phyloP scores from a whole-genome alignment of 2,329 filamentous ascomycete genomes.

The Aspergillus calidoustus region DNA sequence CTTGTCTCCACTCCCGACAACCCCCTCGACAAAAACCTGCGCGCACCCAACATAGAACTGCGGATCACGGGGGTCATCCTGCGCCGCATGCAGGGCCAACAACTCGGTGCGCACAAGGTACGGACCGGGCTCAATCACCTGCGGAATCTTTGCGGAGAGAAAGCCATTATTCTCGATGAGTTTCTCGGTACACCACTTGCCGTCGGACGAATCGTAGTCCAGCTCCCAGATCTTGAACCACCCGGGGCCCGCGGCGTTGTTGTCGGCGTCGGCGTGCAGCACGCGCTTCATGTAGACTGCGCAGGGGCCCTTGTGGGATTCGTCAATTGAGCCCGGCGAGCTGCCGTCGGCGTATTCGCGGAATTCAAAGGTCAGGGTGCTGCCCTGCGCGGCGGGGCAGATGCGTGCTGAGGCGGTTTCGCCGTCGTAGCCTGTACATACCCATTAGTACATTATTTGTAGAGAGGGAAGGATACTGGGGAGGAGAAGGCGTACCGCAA shows the following conservation, averaged over 20 bases:
- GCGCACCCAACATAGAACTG: conserved; percentile 76
- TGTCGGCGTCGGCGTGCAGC: conserved; percentile 54
- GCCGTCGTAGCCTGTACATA: conserved; percentile 51
- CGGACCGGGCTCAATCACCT: conserved; percentile 65
- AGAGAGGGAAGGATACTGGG: too few species aligned
- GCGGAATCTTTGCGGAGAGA: conserved; percentile 65
- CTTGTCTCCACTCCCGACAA: conserved; percentile 4
- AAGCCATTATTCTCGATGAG: conserved; percentile 68
- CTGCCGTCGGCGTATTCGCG: conserved; percentile 63
- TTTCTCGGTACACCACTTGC: conserved; percentile 72
- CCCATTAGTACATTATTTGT: neutral
- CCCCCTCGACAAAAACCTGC: conserved; percentile 67
- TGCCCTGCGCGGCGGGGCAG: conserved; percentile 53
- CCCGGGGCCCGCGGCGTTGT: conserved; percentile 63
- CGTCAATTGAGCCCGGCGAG: conserved; percentile 61
- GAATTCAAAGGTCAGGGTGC: conserved; percentile 69
- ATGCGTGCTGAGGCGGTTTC: conserved; percentile 54
- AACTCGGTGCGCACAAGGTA: conserved; percentile 76
- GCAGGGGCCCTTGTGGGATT: conserved; percentile 69
- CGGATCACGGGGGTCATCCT: conserved; percentile 59
- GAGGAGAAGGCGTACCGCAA: conserved; percentile 60
- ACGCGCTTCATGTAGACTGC: conserved; percentile 76
- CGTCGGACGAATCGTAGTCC: conserved; percentile 61
- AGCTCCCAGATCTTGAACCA: conserved; percentile 82
- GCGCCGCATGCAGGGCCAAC: conserved; percentile 68